These are phyloP conservation scores for Isabelozyma pseudorhagii DNA, from an alignment of 805 yeast species.

Conservation along the genomic window DNA sequence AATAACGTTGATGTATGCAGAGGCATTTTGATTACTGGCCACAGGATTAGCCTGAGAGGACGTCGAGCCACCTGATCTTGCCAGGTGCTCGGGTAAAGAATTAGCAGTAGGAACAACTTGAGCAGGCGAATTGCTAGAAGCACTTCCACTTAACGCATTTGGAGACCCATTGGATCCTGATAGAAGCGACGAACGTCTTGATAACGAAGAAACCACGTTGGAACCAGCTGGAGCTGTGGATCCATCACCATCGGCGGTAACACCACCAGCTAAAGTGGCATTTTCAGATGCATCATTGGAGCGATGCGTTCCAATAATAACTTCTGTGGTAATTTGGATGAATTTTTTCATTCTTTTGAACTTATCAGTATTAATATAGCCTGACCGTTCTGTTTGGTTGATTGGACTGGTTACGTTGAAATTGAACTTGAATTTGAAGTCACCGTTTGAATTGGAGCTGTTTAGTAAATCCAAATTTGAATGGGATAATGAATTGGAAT, in stretches of 20 bases:
- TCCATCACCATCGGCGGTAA: neutral
- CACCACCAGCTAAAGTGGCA: constrained; percentile 1
- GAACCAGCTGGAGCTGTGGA: neutral
- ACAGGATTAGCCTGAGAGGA: no score
- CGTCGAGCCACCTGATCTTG: no score
- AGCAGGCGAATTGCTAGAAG: neutral
- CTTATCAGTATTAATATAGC: constrained; percentile 74
- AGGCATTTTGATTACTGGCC: constrained; percentile 3
- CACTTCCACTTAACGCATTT: neutral
- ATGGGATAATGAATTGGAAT: neutral
- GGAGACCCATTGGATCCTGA: constrained; percentile 7
- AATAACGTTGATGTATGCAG: constrained; percentile 8
- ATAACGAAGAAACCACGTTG: neutral
- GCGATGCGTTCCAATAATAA: constrained; percentile 77
- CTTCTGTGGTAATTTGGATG: constrained; percentile 75
- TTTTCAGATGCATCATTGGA: constrained; percentile 1
- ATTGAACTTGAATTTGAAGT: constrained; percentile 23
- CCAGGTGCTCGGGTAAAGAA: neutral
- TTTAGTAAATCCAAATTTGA: neutral
- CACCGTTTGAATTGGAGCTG: constrained; percentile 7
- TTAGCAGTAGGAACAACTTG: neutral
- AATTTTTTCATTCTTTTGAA: constrained; percentile 74
- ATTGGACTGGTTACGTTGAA: constrained; percentile 13
- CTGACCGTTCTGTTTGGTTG: constrained; percentile 30
- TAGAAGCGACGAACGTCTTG: constrained; percentile 7